Conservation (phyloP, 1,284 basidiomycete species). For the Austroboletus olivaceoglutinosus region DNA sequence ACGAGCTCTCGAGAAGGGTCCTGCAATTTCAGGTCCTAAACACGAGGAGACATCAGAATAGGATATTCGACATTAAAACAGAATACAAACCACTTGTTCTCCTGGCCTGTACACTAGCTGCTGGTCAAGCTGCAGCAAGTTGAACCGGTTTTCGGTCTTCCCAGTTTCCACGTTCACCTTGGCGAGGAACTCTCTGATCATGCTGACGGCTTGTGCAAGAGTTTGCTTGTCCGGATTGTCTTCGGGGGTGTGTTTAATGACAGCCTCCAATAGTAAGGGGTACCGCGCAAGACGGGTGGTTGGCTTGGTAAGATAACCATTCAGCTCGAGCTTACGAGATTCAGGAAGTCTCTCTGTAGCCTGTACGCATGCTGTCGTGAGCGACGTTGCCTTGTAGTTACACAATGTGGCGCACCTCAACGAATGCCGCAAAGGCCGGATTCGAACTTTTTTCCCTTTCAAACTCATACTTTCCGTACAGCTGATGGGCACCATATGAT, state of each 20-base stretch:
- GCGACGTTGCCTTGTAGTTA: conserved; percentile 3
- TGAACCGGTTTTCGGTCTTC: conserved; percentile 62
- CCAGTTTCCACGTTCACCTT: conserved; percentile 82
- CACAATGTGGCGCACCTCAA: conserved; percentile 64
- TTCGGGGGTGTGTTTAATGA: conserved; percentile 90
- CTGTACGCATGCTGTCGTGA: conserved; percentile 39
- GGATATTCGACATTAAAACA: not conserved
- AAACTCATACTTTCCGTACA: conserved; percentile 98
- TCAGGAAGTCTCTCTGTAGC: conserved; percentile 90
- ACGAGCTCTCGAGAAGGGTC: conserved; percentile 75
- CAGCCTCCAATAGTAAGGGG: conserved; percentile 90
- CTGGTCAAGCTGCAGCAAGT: conserved; percentile 75
- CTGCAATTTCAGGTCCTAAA: conserved; percentile 78
- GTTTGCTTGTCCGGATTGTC: conserved; percentile 85
- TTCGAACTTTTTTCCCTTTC: conserved; percentile 97
- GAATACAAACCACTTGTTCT: conserved; percentile 61
- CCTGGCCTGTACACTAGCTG: conserved; percentile 75
- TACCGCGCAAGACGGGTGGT: conserved; percentile 96
- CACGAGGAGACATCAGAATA: conserved; percentile 3
- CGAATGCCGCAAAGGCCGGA: conserved; percentile 92
- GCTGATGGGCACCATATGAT: conserved; percentile 92
- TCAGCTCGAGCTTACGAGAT: conserved; percentile 94
- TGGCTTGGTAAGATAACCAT: conserved; percentile 97
- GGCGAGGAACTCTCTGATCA: conserved; percentile 81
- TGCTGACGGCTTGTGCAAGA: conserved; percentile 77